A percentile compares a stretch with the other conserved stretches of the same genome.
These are phyloP conservation scores for Grosmannia penicillata DNA, from an alignment of 2,329 filamentous ascomycete genomes.

Conservation along the genomic window DNA sequence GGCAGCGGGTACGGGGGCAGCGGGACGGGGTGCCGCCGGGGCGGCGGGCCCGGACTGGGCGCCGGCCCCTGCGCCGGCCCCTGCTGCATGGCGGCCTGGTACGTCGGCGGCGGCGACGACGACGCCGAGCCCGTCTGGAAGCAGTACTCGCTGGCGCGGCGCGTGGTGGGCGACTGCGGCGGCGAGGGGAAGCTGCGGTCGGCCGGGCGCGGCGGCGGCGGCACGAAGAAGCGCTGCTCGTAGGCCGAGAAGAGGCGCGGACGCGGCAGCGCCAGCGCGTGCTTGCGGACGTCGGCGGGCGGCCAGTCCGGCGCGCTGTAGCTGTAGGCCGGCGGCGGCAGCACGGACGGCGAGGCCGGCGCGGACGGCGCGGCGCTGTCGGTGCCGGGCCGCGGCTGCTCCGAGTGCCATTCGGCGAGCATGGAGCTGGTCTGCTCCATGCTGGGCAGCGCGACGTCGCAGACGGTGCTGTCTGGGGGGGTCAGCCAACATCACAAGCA, in stretches of 20 bases:
- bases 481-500: background rate
- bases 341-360: background rate
- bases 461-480: background rate
- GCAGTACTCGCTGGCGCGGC: background rate
- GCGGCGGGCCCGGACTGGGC: too few relatives aligned
- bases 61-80: background rate
- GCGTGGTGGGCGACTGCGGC: slow-evolving; percentile 8
- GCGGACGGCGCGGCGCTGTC: background rate
- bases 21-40: background rate
- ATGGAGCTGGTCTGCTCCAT: slow-evolving; percentile 10
- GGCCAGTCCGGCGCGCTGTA: too few relatives aligned
- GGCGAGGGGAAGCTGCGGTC: slow-evolving; percentile 7
- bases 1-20: background rate
- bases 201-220: background rate
- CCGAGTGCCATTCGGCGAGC: slow-evolving; percentile 8
- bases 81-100: background rate
- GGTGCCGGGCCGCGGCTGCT: background rate
- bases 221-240: slow-evolving; percentile 7
- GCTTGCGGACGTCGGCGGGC: background rate
- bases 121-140: background rate
- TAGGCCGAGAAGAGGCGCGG: slow-evolving; percentile 3
- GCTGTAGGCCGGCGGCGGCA: background rate
- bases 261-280: background rate
- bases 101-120: background rate
- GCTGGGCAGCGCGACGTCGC: slow-evolving; percentile 6